These are phyloP conservation scores for Sugiyamaella pinicola DNA, from an alignment of 1,139 yeast genomes.

Conservation along the genomic window DNA sequence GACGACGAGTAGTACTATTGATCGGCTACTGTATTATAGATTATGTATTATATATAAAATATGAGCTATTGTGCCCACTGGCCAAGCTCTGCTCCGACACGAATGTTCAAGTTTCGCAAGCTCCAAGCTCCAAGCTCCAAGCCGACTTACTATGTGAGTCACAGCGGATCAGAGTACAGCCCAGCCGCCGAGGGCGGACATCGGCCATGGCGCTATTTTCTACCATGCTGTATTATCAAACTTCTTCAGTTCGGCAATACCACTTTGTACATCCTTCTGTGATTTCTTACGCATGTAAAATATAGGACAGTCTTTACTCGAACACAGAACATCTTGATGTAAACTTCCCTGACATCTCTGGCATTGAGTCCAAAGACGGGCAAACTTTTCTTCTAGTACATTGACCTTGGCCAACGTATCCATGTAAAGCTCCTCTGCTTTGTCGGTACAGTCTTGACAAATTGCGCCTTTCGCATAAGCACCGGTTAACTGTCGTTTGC, in stretches of 20 bases:
- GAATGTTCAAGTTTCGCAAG: background rate
- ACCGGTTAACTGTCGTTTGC: conserved; percentile 75
- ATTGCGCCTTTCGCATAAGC: conserved; percentile 71
- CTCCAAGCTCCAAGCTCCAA: no score
- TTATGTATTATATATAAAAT: conserved; percentile 1
- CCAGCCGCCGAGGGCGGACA: no score
- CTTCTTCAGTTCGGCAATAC: conserved; percentile 67
- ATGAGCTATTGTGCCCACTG: no score
- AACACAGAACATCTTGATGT: conserved; percentile 93
- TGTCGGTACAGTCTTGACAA: conserved; percentile 74
- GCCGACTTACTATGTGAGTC: no score
- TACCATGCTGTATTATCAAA: conserved; percentile 53
- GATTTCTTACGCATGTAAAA: conserved; percentile 97
- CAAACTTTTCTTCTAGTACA: conserved; percentile 76
- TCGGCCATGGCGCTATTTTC: background rate
- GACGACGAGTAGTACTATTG: background rate
- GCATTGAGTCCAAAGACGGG: conserved; percentile 96
- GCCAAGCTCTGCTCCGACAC: no score
- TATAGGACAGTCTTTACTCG: conserved; percentile 95
- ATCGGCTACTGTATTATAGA: conserved; percentile 14
- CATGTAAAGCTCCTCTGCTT: conserved; percentile 78
- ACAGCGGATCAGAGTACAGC: background rate
- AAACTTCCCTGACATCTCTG: conserved; percentile 96
- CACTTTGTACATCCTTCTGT: conserved; percentile 78
- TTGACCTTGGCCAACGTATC: conserved; percentile 79